Evolutionary conservation across 1,284 basidiomycete genomes (phyloP), one percentile per base, ranked within the genome.

Genomic region (Retiboletus flavoniger): DNA sequence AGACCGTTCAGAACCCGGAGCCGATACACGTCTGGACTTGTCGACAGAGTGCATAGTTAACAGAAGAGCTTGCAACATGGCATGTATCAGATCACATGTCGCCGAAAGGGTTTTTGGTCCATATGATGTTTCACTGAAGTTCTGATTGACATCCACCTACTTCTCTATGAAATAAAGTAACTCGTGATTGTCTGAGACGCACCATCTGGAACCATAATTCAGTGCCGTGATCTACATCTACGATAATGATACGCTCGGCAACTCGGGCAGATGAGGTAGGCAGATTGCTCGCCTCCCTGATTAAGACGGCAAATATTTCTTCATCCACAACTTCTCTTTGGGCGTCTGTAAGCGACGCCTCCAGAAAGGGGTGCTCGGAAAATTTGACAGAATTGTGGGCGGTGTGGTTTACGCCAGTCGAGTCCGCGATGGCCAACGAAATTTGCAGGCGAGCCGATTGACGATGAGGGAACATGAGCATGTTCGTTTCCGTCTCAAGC

Each of bases 241-340:
- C 79, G 34, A 82, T 79, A 26, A 92, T 83, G 29, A 89, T 72
- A 34, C 87, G 78, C 64, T 91, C 89, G 2, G 87, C 86, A 5
- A 92, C 88, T 29, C 82, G 78, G 11, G 85, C 85, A 38, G 85
- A 84, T 4, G 85, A 85, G 2, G 85, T 89, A 11, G 87, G 85
- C 9, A 91, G 74, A 54, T 70, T 80, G 53, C 85, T 82, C 14
- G 88, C 86, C 70, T 91, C 89, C 63, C 75, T 78, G 32, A 89
- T 87, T 26, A 92, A 74, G 24, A 81, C 64, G 7, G 82, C 74
- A 59, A 91, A 92, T 42, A 91, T 85, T 64, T 92, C 89, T 64
- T 87, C 85, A 55, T 92, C 87, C 5, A 91, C 79, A 7, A 84
- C 74, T 65, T 91, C 89, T 53, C 77, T 78, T 64, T 91, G 89